These are phyloP conservation scores for Cladosporium colombiae DNA, from an alignment of 2,329 filamentous ascomycete genomes.

Conservation along the genomic window DNA sequence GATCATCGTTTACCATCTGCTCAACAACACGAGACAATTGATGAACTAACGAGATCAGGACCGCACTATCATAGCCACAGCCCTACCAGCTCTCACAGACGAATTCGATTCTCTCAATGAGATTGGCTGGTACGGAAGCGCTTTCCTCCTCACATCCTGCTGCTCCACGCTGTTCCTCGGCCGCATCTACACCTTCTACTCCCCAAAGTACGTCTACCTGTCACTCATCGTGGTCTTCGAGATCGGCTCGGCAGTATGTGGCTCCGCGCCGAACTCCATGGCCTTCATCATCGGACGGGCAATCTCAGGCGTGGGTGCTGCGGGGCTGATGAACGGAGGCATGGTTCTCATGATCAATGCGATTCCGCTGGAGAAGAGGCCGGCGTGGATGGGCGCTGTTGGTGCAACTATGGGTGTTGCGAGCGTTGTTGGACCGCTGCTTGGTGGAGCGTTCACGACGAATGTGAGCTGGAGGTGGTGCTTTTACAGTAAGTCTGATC, in stretches of 20 bases:
- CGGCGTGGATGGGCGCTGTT: conserved; percentile 41
- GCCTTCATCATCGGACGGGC: conserved; percentile 46
- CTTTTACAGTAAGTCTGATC: conserved; percentile 22
- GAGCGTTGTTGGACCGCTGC: conserved; percentile 45
- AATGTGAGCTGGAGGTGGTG: conserved; percentile 44
- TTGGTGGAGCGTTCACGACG: conserved; percentile 48
- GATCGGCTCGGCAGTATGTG: conserved; percentile 58
- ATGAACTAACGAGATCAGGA: conserved; percentile 22
- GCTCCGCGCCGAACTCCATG: conserved; percentile 38
- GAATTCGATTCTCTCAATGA: conserved; percentile 45
- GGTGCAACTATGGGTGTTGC: conserved; percentile 42
- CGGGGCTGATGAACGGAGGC: conserved; percentile 38
- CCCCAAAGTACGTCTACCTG: conserved; percentile 42
- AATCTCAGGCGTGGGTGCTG: conserved; percentile 44
- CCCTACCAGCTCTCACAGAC: conserved; percentile 43
- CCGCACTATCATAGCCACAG: conserved; percentile 39
- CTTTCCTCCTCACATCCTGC: conserved; percentile 48
- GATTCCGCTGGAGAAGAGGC: conserved; percentile 43
- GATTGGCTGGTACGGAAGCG: conserved; percentile 43
- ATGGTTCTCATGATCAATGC: conserved; percentile 48
- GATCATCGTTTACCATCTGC: background rate
- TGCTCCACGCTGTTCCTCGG: conserved; percentile 50
- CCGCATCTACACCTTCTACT: conserved; percentile 49
- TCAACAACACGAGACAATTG: background rate
- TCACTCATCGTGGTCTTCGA: conserved; percentile 51